phyloP scores from a whole-genome alignment of 805 yeast species.

The Spathaspora arborariae region DNA sequence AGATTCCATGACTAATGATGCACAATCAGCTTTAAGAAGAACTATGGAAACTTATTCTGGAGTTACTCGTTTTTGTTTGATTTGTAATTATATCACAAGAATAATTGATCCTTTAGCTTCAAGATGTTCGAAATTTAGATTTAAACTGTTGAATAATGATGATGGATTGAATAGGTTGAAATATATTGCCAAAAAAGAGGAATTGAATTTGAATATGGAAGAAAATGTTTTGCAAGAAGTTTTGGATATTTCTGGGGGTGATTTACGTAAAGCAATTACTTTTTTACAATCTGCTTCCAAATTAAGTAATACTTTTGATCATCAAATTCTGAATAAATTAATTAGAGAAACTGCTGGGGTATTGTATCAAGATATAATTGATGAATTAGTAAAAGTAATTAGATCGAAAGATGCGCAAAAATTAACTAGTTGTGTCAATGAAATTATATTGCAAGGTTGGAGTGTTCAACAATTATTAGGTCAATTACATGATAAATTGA shows the following conservation, averaged over 20 bases:
- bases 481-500: slow-evolving; percentile 67
- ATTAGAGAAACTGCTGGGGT: slow-evolving; percentile 77
- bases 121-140: slow-evolving; percentile 92
- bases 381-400: slow-evolving; percentile 34
- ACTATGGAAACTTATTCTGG: slow-evolving; percentile 64
- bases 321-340: slow-evolving; percentile 37
- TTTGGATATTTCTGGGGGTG: slow-evolving; percentile 78
- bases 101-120: slow-evolving; percentile 96
- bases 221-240: slow-evolving; percentile 59
- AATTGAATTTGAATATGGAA: slow-evolving; percentile 28
- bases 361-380: slow-evolving; percentile 50
- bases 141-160: slow-evolving; percentile 67
- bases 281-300: slow-evolving; percentile 80
- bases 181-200: slow-evolving; percentile 49
- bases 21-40: slow-evolving; percentile 91
- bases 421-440: slow-evolving; percentile 44
- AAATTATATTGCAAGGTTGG: slow-evolving; percentile 67
- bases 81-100: slow-evolving; percentile 94
- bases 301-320: slow-evolving; percentile 30
- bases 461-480: slow-evolving; percentile 68
- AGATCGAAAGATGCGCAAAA: slow-evolving; percentile 20
- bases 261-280: slow-evolving; percentile 89
- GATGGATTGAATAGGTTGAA: slow-evolving; percentile 69
- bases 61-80: slow-evolving; percentile 86
- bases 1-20: slow-evolving; percentile 96